These are phyloP conservation scores for Phyllosticta paracitricarpa DNA, from an alignment of 2,329 filamentous ascomycete genomes.

Conservation along the genomic window DNA sequence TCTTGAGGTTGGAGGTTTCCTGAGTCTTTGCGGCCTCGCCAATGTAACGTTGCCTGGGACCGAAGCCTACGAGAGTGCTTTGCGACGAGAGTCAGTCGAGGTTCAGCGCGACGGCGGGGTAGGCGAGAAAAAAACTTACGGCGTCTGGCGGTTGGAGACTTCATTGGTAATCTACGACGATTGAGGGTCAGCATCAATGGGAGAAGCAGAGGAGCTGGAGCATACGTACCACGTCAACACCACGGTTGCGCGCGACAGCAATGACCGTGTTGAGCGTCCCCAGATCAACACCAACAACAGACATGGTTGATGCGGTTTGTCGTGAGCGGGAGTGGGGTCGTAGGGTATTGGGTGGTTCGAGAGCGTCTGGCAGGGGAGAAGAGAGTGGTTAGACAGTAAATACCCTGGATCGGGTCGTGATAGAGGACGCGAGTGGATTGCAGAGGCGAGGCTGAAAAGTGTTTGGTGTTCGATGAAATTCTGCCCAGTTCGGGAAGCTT, in stretches of 20 bases:
- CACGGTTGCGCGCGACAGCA: conserved; percentile 94
- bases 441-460: conserved; percentile 9
- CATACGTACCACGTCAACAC: conserved; percentile 90
- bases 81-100: conserved; percentile 13
- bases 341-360: neutral
- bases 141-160: conserved; percentile 94
- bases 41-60: conserved; percentile 84
- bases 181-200: conserved; percentile 21
- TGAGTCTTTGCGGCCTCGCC: conserved; percentile 96
- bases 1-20: conserved; percentile 99
- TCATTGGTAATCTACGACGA: conserved; percentile 81
- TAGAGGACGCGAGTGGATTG: neutral
- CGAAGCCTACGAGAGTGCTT: conserved; percentile 90
- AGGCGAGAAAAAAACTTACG: conserved; percentile 54
- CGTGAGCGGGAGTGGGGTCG: neutral
- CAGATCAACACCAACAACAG: conserved; percentile 76
- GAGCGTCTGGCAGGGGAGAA: neutral
- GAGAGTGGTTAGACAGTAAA: conserved; percentile 5
- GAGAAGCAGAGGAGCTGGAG: conserved; percentile 1
- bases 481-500: neutral
- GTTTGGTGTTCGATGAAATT: neutral
- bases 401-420: neutral
- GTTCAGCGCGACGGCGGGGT: conserved; percentile 8
- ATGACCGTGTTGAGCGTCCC: conserved; percentile 95
- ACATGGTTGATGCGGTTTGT: conserved; percentile 37